Base-by-base conservation (phyloP, 2,329 filamentous ascomycete species). In the Aspergillus vadensis region DNA sequence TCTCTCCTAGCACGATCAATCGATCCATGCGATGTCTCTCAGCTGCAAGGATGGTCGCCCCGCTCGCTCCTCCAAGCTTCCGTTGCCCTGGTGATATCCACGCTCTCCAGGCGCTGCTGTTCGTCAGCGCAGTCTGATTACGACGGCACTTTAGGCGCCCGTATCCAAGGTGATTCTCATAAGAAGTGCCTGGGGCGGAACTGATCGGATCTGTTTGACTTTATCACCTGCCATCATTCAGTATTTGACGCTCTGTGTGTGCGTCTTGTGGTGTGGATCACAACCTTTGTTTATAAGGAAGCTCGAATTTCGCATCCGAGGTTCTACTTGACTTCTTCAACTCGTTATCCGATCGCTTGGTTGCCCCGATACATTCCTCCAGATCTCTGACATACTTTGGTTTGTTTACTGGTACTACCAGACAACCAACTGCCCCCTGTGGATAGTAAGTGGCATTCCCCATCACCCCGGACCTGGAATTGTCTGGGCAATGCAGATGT, bases 61-160 rank as follows among this genome's bases (percentile, higher is more conserved):
- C 54, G 57, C 62, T 25, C 48, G 55, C 56, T 49, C 21, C 47
- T 38, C 27, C 59, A 47, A 49, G 52, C 54, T 15, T 43, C 44
- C 54, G 62, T 64, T 62, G 62, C 62, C 62, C 59, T 36, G 62
- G 62, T 38, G 59, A 63, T 59, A 61, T 39, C 48, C 54, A 43
- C 19, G 5, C 38, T 61, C 55, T 58, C 60, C 60, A 55, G 54
- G 54, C 50, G 53, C 50, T 39, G 52, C 56, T 50, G 57, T 50
- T 43, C 53, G 54, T 52, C 44, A 51, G 58, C 51, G 60, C 55
- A 19, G 47, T 14, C 32, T 52, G 56, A 53, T 57, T 32, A 53
- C 47, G 43, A 50, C 39, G 32, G 49, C 48, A 36, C 17, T 58
- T 50, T 51, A 61, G 54, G 59, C 59, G 53, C 61, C 61, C 61